phyloP scores from a whole-genome alignment of 2,329 filamentous ascomycete genomes.

The Neobulgaria alba region DNA sequence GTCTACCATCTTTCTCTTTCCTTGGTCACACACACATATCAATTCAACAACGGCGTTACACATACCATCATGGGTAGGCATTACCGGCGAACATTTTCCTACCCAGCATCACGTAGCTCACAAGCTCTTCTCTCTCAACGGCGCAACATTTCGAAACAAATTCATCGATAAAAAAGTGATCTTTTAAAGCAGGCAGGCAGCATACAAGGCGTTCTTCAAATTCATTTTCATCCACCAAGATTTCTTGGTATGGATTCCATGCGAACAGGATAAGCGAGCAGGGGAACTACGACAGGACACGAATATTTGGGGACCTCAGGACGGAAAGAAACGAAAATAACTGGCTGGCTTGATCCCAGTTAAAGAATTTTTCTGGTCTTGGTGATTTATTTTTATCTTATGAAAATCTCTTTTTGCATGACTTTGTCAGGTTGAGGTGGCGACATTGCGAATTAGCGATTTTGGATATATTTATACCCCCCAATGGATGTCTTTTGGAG shows the following conservation, averaged over 20 bases:
- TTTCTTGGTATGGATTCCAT: too few relatives aligned
- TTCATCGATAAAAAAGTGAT: not conserved
- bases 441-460: too few relatives aligned
- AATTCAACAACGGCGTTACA: not conserved
- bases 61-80: not conserved
- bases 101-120: not conserved
- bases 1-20: not conserved
- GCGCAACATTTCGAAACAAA: not conserved
- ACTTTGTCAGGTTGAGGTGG: too few relatives aligned
- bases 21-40: not conserved
- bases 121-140: not conserved
- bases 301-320: not conserved
- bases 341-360: not conserved
- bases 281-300: not conserved
- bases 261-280: too few relatives aligned
- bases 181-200: not conserved
- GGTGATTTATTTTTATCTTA: too few relatives aligned
- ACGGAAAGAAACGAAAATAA: not conserved
- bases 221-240: not conserved
- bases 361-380: not conserved
- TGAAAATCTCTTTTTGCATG: too few relatives aligned
- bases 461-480: too few relatives aligned
- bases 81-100: not conserved
- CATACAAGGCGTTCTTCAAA: not conserved
- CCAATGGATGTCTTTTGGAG: too few relatives aligned